Evolutionary conservation across 768 basidiomycete species (phyloP), one percentile per base, ranked within the genome.

Genomic region (Filobasidium floriforme): DNA sequence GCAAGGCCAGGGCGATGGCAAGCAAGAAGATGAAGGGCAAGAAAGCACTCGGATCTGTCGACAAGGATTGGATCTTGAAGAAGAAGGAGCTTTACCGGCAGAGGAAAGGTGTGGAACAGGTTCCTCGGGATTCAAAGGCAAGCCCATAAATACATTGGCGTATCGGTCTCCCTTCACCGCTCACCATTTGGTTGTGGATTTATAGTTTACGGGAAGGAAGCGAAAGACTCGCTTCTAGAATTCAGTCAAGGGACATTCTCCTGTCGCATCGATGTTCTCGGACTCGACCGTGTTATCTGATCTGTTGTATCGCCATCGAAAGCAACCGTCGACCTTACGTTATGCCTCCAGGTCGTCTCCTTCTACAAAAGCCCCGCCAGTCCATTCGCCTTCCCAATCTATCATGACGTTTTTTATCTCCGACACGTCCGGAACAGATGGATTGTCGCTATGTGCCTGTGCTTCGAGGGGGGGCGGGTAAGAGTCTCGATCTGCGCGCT

Each of bases 1-100:
- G 84, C 72, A 83, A 90, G 75, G 83, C 90, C 66, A 87, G 90
- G 68, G 59, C 61, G 62, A 40, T 61, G 1, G 82, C 86, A 63
- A 85, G 87, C 73, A 81, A 80, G 66, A 86, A 85, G 67, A 90
- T 88, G 80, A 80, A 79, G 61, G 82, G 77, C 28, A 92, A 88
- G 80, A 91, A 89, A 74, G 72, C 71, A 1, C 75, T 73, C 68
- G 76, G 78, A 29, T 59, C 72, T 12, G 69, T 67, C 11, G 87
- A 87, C 73, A 87, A 82, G 75, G 90, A 94, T 68, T 99, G 92
- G 92, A 92, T 98, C 68, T 75, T 96, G 73, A 88, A 87, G 81
- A 99, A 99, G 82, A 99, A 99, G 84, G 89, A 94, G 61, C 66
- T 78, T 55, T 77, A 80, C 63, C 68, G 79, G 65, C 69, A 71